Percentiles rank a stretch among this genome's conserved stretches.
Evolutionary conservation across 208 protist genomes (phyloP).

Genomic region (Trypanosoma conorhini): DNA sequence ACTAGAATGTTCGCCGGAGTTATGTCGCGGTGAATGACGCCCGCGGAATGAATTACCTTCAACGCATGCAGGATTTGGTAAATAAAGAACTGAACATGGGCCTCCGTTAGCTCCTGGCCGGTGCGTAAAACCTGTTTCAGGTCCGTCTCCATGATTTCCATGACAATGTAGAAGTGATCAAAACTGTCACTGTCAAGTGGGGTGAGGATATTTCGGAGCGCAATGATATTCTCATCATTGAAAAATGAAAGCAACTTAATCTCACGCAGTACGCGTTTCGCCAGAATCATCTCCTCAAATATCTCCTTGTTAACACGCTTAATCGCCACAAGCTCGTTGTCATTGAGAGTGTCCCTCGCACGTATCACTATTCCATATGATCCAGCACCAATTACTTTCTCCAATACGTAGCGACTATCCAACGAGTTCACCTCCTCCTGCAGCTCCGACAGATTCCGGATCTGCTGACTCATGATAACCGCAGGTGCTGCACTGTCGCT

Average conservation of each 20-base stretch:
- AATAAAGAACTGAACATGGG: constrained; percentile 96
- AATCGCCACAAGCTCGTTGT: constrained; percentile 87
- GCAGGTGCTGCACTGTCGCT: neutral
- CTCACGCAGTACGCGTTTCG: constrained; percentile 95
- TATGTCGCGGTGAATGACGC: constrained; percentile 97
- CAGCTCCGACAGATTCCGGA: constrained; percentile 51
- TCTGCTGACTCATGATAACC: constrained; percentile 17
- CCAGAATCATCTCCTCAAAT: constrained; percentile 91
- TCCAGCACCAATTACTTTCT: constrained; percentile 90
- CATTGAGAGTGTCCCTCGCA: constrained; percentile 66
- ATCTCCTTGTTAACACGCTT: constrained; percentile 96
- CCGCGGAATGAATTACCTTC: constrained; percentile 93
- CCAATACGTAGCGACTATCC: constrained; percentile 87
- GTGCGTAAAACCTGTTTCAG: constrained; percentile 94
- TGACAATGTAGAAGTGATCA: constrained; percentile 94
- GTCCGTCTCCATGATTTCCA: constrained; percentile 97
- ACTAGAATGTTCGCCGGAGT: constrained; percentile 96
- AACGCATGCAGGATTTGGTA: constrained; percentile 95
- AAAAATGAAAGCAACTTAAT: constrained; percentile 94
- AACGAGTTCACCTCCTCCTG: constrained; percentile 80
- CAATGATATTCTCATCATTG: constrained; percentile 92
- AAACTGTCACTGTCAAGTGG: constrained; percentile 67
- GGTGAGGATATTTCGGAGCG: constrained; percentile 85
- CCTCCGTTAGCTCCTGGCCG: constrained; percentile 89
- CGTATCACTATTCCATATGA: constrained; percentile 92